Percentiles rank a stretch among this genome's conserved stretches.
Evolutionary conservation across 208 protist genomes (phyloP).

Genomic region (Histomonas meleagridis): DNA sequence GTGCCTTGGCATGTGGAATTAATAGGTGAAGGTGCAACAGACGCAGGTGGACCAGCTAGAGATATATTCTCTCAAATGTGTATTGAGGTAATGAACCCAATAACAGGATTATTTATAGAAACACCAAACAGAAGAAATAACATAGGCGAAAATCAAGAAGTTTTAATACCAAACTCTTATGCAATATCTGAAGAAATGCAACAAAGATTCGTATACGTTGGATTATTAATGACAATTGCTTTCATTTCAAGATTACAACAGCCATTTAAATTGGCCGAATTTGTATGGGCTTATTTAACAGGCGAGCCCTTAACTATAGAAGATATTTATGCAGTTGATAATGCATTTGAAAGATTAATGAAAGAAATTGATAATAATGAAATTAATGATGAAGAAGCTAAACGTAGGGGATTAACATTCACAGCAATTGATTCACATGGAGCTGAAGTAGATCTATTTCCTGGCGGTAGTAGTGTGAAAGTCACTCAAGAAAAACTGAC

Average conservation of each 20-base stretch:
- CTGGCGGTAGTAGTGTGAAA: background rate
- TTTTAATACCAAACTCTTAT: too few species aligned
- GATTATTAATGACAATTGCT: background rate
- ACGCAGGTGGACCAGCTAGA: background rate
- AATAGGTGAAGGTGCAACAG: background rate
- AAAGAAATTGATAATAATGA: too few species aligned
- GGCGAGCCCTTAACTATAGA: background rate
- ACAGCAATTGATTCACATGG: background rate
- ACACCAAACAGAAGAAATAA: too few species aligned
- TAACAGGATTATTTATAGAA: background rate
- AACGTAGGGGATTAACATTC: background rate
- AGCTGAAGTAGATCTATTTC: background rate
- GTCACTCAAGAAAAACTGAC: background rate
- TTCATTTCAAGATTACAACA: background rate
- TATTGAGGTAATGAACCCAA: background rate
- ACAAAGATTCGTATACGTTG: constrained; percentile 7
- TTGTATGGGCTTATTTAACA: background rate
- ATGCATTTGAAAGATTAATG: background rate
- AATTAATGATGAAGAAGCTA: too few species aligned
- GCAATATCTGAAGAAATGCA: too few species aligned
- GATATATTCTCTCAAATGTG: background rate
- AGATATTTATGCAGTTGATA: background rate
- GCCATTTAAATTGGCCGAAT: background rate
- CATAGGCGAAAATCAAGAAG: too few species aligned
- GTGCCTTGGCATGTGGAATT: constrained; percentile 23